Conservation (phyloP, 2,329 filamentous ascomycete genomes). For the Stachybotrys elegans region DNA sequence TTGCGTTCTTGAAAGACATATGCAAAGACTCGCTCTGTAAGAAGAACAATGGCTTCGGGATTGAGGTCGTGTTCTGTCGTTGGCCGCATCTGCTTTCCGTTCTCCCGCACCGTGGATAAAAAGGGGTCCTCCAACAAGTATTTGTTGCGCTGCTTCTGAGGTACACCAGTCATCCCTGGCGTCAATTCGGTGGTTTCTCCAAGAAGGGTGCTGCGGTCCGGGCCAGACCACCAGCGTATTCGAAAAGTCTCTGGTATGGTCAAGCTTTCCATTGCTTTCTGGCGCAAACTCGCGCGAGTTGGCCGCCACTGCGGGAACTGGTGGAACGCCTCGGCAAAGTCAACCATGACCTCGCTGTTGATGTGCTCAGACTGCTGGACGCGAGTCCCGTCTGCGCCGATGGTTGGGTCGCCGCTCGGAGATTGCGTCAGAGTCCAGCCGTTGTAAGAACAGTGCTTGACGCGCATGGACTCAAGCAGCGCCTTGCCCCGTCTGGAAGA, state of each 20-base stretch:
- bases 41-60: background rate
- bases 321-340: slow-evolving; percentile 1
- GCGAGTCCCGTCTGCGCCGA: background rate
- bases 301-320: background rate
- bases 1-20: background rate
- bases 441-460: background rate
- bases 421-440: background rate
- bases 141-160: background rate
- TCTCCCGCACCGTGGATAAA: background rate
- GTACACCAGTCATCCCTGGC: background rate
- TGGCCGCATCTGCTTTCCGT: background rate
- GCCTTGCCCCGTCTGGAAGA: background rate
- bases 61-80: background rate
- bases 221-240: background rate
- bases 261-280: background rate
- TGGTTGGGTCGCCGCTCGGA: background rate
- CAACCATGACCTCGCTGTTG: background rate
- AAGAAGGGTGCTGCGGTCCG: background rate
- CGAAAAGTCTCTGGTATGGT: background rate
- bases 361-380: background rate
- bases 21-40: background rate
- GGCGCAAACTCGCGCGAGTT: background rate
- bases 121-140: background rate
- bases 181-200: background rate
- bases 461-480: background rate